Evolutionary conservation across 441 rosid species (phyloP), one percentile per base, ranked within the genome.

Genomic region (Erysimum cheiri): DNA sequence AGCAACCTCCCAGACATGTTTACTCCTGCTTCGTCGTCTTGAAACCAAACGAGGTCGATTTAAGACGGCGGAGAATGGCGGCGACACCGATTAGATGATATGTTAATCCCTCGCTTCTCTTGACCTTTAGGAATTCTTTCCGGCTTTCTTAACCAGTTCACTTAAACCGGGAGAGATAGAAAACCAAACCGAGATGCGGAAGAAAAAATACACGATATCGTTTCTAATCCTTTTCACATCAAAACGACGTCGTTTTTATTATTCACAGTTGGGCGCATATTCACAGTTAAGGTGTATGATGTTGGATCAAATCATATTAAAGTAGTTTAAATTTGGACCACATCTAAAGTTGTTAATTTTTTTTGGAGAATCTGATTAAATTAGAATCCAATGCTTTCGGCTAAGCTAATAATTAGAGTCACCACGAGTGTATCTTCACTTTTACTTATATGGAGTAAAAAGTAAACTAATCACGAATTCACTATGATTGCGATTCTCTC

Each of bases 1-100:
- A 93, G 71, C 69, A 86, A 77, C 71, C 98, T 84, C 74, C 77
- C 88, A 48, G 96, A 93, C 98, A 90, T 92, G 48, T 43, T 41
- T 53, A 3, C 49, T 14, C 8, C 44, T 6, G 52, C 39, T 14
- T 59, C 62, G 66, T 29, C 55, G 32, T 6, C 59, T 48, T 40
- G 5, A 1, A 43, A 63, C 2, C 41, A 26, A 68, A 47, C 6
- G n/a, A 37, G 3, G 60, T 48, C 64, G 56, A 59, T 33, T 67
- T 11, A 29, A 46, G 64, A 61, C 74, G 74, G 78, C 67, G 72
- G 70, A 56, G 60, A 56, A 22, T 57, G 72, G 36, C 73, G 67
- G 73, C 66, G 73, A 65, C 64, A 22, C 70, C 58, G 77, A 64
- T 22, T 17, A 31, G 67, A 58, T 58, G 73, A 26, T 58, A 59